phyloP scores from a whole-genome alignment of 306 rosid genomes.

The Quercus bicolor region DNA sequence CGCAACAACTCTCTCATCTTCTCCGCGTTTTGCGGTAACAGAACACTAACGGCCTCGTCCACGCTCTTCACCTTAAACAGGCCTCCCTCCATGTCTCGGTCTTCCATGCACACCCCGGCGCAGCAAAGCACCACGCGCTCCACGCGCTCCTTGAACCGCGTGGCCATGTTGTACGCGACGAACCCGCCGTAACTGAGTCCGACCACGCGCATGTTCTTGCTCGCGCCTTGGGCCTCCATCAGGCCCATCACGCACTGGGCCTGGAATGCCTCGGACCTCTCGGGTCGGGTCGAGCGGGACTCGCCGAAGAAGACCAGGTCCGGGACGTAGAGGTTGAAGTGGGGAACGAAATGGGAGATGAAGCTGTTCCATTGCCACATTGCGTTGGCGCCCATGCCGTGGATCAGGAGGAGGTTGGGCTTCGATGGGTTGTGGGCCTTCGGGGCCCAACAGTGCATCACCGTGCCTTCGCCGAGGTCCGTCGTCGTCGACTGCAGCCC shows the following conservation, averaged over 20 bases:
- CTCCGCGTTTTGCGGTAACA: conserved; percentile 65
- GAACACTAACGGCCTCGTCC: conserved; percentile 56
- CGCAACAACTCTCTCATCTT: conserved; percentile 50
- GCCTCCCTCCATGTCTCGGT: conserved; percentile 76
- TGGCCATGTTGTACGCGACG: conserved; percentile 76
- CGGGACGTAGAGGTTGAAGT: conserved; percentile 85
- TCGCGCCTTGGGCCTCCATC: conserved; percentile 58
- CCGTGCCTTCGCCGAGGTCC: conserved; percentile 71
- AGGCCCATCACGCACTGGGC: conserved; percentile 58
- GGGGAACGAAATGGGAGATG: conserved; percentile 46
- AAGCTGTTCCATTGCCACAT: conserved; percentile 90
- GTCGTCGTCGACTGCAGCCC: conserved; percentile 76
- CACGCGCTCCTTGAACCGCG: conserved; percentile 63
- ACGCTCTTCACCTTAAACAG: conserved; percentile 55
- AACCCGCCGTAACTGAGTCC: conserved; percentile 94
- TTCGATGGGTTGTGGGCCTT: conserved; percentile 34
- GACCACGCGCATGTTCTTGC: conserved; percentile 26
- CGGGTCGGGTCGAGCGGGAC: conserved; percentile 58
- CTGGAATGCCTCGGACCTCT: conserved; percentile 66
- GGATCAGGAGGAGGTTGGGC: conserved; percentile 66
- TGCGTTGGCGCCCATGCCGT: conserved; percentile 92
- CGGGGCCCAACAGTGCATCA: conserved; percentile 91
- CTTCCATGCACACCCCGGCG: conserved; percentile 75
- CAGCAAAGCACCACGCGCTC: conserved; percentile 72
- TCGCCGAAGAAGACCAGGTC: conserved; percentile 87